Base-by-base conservation (phyloP, 495 filamentous ascomycete species). In the Lichenothelia convexa region DNA sequence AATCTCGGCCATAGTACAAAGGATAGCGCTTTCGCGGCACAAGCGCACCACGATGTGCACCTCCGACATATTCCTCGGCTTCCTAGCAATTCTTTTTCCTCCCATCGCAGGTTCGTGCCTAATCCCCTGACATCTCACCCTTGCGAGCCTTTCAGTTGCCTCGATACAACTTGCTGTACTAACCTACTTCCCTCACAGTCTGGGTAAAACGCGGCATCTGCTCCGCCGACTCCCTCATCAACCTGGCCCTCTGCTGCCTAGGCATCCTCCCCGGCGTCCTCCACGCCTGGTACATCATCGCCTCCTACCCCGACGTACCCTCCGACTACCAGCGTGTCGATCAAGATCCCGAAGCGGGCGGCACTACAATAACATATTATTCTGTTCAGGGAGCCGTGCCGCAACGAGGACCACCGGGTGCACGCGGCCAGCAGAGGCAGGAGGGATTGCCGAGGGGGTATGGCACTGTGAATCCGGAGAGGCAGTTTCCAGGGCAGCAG, bases 241-340 rank as follows among this genome's bases (percentile, higher is more conserved):
- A 95, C 63, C 70, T 97, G 56, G 77, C 82, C 36, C 82, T 97
- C 45, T 86, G 78, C 60, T 39, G 43, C 32, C 78, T 97, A 30
- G 87, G 91, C 56, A 91, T 71, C 57, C 62, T 97, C 43, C 89
- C 89, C 16, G 89, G 89, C 36, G 73, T 95, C 18, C 58, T 97
- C 5, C 89, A 97, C 59, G 70, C 89, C 51, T 95, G 86, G 86
- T 97, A 95, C 71, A 93, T 97, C 59, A 93, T 97, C 63, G 62
- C 77, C 51, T 77, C 78, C 52, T 82, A 78, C 55, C 91, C 91
- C 18, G 86, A 94, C 21, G 59, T 62, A 56, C 69, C 47, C 19
- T 71, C 67, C 42, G 64, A 67, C 41, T 83, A 89, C 56, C 64
- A 75, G 32, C 52, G 60, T 22, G 54, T 75, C 33, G 61, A 66